A percentile compares a stretch with the other conserved stretches of the same genome.
phyloP scores from a whole-genome alignment of 345 rosid genomes.

The Mercurialis annua region DNA sequence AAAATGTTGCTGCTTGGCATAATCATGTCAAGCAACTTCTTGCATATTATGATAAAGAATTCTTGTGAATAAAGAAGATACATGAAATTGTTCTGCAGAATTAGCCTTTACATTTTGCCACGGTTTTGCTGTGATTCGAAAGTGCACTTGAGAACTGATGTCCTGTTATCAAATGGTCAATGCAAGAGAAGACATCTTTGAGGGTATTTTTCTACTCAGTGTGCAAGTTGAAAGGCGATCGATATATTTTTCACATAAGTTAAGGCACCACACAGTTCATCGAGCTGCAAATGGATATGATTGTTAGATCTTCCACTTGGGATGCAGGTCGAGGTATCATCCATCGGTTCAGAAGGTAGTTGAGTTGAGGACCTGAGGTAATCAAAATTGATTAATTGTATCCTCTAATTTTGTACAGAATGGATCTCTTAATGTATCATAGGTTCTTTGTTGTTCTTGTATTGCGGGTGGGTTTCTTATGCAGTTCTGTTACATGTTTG shows the following conservation, averaged over 20 bases:
- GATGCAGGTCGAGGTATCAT: background rate
- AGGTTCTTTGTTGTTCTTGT: conserved; percentile 6
- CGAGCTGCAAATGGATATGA: background rate
- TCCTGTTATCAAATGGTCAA: background rate
- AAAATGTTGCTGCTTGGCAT: conserved; percentile 80
- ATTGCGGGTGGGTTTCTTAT: conserved; percentile 3
- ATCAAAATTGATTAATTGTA: background rate
- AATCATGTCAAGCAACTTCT: conserved; percentile 90
- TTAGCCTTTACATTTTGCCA: background rate
- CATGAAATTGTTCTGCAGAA: background rate
- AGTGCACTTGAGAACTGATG: background rate
- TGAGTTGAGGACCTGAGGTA: background rate
- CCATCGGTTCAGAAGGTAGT: background rate
- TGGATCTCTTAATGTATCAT: conserved; percentile 1
- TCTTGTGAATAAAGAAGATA: conserved; percentile 26
- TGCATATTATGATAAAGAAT: conserved; percentile 74
- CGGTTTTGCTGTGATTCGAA: background rate
- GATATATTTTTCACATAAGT: background rate
- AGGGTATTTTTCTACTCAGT: background rate
- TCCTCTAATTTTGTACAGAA: conserved; percentile 14
- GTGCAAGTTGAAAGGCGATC: background rate
- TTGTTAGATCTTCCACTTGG: background rate
- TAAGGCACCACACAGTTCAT: no score
- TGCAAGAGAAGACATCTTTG: background rate
- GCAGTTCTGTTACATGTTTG: background rate